Evolutionary conservation across 2,329 filamentous ascomycete genomes (phyloP), one percentile per base, ranked within the genome.

Genomic region (Alternaria sp.): DNA sequence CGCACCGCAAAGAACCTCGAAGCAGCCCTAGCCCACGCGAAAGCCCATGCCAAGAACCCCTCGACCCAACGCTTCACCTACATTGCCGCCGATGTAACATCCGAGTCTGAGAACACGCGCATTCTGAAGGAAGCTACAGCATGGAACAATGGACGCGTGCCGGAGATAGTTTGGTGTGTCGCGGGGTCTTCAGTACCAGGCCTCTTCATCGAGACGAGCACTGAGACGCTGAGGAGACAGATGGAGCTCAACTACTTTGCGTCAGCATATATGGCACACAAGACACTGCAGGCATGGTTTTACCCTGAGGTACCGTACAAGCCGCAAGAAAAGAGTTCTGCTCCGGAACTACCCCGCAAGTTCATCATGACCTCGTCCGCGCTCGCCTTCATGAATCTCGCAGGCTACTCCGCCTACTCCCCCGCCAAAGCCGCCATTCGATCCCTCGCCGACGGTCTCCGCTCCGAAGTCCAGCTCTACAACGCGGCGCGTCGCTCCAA

Each of bases 191-290:
- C 92, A 6, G 85, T 84, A 15, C 94, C 94, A 0, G 86, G 88
- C 37, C 90, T 97, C 65, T 97, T 95, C 82, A 80, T 92, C 68
- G 92, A 97, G 65, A 89, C 88, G 43, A 86, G 91, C 9, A 83
- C 92, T 56, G 82, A 89, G 8, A 87, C 86, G 11, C 83, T 94
- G 69, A 87, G 90, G 45, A 84, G 86, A 68, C 93, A 97, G 79
- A 97, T 97, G 93, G 93, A 97, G 75, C 87, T 95, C 71, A 95
- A 97, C 82, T 98, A 93, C 83, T 97, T 90, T 86, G 92, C 93
- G 53, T 89, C 90, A 28, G 90, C 91, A 44, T 96, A 97, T 78
- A 92, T 97, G 82, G 91, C 93, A 41, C 93, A 96, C 77, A 89
- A 92, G 20, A 88, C 91, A 18, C 82, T 97, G 65, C 87, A 86